These are phyloP conservation scores for Rhizopogon parksii DNA, from an alignment of 1,284 basidiomycete species.

Conservation along the genomic window DNA sequence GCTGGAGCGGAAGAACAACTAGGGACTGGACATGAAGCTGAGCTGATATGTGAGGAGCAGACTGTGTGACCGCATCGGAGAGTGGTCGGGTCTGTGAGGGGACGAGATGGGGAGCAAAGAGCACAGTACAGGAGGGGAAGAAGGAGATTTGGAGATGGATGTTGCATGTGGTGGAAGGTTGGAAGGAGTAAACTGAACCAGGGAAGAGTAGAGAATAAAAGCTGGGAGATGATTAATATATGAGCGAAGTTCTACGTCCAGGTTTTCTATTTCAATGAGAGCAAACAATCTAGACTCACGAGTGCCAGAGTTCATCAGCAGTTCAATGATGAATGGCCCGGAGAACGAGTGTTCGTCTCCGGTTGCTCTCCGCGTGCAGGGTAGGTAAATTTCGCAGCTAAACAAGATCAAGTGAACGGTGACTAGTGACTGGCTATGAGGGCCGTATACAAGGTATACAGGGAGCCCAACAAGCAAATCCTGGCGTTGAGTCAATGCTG, in stretches of 20 bases:
- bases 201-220: not conserved
- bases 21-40: slow-evolving; percentile 20
- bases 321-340: not conserved
- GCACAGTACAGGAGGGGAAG: slow-evolving; percentile 35
- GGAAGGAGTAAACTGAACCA: not conserved
- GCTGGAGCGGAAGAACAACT: slow-evolving; percentile 13
- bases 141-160: slow-evolving; percentile 12
- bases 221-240: not conserved
- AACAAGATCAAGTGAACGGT: not conserved
- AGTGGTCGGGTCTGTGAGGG: slow-evolving; percentile 41
- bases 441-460: not conserved
- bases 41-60: slow-evolving; percentile 29
- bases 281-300: not conserved
- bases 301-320: slow-evolving; percentile 1
- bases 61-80: slow-evolving; percentile 53
- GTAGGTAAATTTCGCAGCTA: not conserved
- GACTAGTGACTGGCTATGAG: no score
- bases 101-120: slow-evolving; percentile 30
- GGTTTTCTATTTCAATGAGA: no score
- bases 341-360: not conserved
- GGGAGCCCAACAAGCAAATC: no score
- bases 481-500: not conserved
- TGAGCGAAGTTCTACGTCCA: not conserved
- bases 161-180: not conserved
- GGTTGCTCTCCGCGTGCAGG: not conserved